Evolutionary conservation across 805 yeast genomes (phyloP).

Genomic region (Wickerhamiella azymoides): DNA sequence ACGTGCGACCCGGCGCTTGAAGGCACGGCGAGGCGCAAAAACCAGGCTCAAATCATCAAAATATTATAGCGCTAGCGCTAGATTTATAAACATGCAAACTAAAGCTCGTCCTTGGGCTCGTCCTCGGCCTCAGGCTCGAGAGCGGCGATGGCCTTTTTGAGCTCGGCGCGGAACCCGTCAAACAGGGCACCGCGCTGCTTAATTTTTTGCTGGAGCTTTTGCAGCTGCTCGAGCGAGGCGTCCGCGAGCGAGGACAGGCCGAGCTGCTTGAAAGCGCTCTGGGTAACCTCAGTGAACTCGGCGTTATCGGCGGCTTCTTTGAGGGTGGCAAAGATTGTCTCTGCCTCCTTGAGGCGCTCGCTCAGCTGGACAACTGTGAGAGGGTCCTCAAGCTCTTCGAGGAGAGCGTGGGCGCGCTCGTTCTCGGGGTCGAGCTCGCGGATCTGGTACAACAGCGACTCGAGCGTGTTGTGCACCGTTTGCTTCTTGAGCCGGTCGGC

Average conservation of each 20-base stretch:
- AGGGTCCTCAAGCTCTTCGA: slow-evolving; percentile 15
- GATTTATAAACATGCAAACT: neutral
- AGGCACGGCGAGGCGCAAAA: too few relatives aligned
- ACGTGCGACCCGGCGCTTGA: too few relatives aligned
- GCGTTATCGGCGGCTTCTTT: slow-evolving; percentile 4
- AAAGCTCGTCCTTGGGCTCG: neutral
- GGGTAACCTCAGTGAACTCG: slow-evolving; percentile 1
- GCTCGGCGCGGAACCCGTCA: slow-evolving; percentile 2
- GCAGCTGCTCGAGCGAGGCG: slow-evolving; percentile 5
- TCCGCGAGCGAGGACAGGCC: neutral
- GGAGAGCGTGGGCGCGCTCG: slow-evolving; percentile 8
- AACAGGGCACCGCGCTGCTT: neutral
- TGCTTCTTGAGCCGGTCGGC: slow-evolving; percentile 39
- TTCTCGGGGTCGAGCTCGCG: slow-evolving; percentile 29
- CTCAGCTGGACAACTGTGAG: slow-evolving; percentile 13
- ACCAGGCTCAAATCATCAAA: too few relatives aligned
- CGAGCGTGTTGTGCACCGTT: slow-evolving; percentile 52
- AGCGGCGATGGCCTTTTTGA: neutral
- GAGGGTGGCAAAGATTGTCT: slow-evolving; percentile 4
- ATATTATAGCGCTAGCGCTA: neutral
- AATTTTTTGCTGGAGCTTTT: neutral
- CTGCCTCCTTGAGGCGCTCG: slow-evolving; percentile 12
- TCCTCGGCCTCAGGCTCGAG: neutral
- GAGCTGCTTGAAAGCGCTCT: neutral
- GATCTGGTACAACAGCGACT: slow-evolving; percentile 55